These are phyloP conservation scores for Fusarium luffae DNA, from an alignment of 2,329 filamentous ascomycete species.

Conservation along the genomic window DNA sequence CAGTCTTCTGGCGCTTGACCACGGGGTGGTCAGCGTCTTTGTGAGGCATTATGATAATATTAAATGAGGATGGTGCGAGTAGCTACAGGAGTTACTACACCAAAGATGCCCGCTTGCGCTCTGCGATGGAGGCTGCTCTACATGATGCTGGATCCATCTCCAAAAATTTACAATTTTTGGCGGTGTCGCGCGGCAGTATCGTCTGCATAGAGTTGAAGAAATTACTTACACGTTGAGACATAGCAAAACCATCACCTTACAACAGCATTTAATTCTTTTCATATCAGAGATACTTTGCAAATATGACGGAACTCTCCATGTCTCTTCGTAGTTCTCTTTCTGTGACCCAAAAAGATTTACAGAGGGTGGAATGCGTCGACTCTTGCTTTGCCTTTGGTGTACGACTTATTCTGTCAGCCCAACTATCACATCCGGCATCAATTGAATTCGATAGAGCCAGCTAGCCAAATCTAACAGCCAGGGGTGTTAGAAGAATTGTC, in stretches of 20 bases:
- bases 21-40: slow-evolving; percentile 70
- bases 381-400: not conserved
- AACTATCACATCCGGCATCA: not conserved
- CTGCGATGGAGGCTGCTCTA: slow-evolving; percentile 33
- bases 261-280: not conserved
- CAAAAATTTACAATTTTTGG: slow-evolving; percentile 48
- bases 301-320: accelerated
- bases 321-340: accelerated
- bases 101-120: slow-evolving; percentile 32
- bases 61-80: slow-evolving; percentile 6
- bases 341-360: no score
- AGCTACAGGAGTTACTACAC: slow-evolving; percentile 11
- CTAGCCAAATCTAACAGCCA: not conserved
- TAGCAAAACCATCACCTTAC: not conserved
- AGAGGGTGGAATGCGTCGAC: not conserved
- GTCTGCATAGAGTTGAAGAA: not conserved
- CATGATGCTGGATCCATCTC: slow-evolving; percentile 38
- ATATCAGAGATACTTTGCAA: not conserved
- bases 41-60: slow-evolving; percentile 62
- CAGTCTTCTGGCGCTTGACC: slow-evolving; percentile 78
- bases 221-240: not conserved
- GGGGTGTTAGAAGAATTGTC: not conserved
- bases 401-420: slow-evolving; percentile 6
- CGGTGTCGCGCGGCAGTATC: slow-evolving; percentile 44
- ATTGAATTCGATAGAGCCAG: slow-evolving; percentile 12